Evolutionary conservation across 129 eudicot species (phyloP).

Genomic region (Centrapalus pauciflorus): DNA sequence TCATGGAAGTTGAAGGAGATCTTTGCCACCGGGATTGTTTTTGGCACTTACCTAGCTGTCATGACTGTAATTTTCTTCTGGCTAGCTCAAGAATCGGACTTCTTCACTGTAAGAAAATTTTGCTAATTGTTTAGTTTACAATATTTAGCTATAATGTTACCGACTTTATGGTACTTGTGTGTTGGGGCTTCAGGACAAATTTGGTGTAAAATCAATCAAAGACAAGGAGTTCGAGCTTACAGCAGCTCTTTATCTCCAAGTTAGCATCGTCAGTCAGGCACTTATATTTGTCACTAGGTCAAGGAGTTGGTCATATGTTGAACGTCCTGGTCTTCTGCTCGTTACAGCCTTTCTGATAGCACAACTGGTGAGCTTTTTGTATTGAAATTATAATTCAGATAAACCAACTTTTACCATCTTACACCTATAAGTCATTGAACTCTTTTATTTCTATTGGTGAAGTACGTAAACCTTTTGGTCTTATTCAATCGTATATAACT

Average conservation of each 20-base stretch:
- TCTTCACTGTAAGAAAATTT: slow-evolving; percentile 48
- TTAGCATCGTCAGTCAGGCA: slow-evolving; percentile 88
- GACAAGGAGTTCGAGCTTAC: slow-evolving; percentile 40
- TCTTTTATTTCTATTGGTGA: no score
- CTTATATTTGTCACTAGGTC: slow-evolving; percentile 89
- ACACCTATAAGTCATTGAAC: no score
- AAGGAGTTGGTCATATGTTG: slow-evolving; percentile 71
- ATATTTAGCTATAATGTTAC: not conserved
- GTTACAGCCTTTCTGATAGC: slow-evolving; percentile 58
- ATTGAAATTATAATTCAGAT: not conserved
- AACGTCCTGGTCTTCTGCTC: slow-evolving; percentile 75
- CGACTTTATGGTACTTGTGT: not conserved
- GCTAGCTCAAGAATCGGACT: slow-evolving; percentile 57
- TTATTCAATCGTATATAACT: no score
- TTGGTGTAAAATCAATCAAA: slow-evolving; percentile 52
- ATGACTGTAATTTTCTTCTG: slow-evolving; percentile 90
- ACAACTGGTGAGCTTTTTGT: slow-evolving; percentile 53
- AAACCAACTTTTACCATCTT: no score
- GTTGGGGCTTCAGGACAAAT: slow-evolving; percentile 39
- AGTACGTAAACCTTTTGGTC: no score
- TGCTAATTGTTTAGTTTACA: not conserved
- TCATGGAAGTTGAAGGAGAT: slow-evolving; percentile 87
- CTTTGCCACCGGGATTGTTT: slow-evolving; percentile 74
- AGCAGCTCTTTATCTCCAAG: slow-evolving; percentile 85
- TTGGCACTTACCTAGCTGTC: slow-evolving; percentile 73